Evolutionary conservation across 176 grass and related monocot species (phyloP), one percentile per base, ranked within the genome.

Genomic region (Lolium multiflorum): DNA sequence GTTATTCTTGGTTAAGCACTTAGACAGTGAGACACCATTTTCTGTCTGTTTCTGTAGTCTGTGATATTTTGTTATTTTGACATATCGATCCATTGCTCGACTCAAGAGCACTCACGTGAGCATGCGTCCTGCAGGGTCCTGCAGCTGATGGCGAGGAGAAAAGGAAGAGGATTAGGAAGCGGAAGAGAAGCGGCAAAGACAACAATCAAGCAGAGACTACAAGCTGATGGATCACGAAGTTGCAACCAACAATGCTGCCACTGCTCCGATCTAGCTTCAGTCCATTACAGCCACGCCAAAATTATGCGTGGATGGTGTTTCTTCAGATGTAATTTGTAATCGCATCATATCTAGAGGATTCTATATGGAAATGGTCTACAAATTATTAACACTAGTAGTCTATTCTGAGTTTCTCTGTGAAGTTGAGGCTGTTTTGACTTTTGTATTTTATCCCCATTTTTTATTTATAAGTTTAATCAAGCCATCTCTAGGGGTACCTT

Each of bases 161-260:
- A 84, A 83, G 84, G 81, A 94, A 94, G 70, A 94, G 92, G 84
- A 81, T 66, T 79, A 81, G 92, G 41, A 97, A 97, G 71, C 84
- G 87, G 57, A 94, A 88, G 55, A 97, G 43, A 72, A 82, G 44
- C 52, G 43, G 57, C 58, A 85, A 82, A 65, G 87, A 83, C 69
- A 86, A 13, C 46, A 91, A 92, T 12, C 83, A 65, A 71, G 52
- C 22, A 15, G 84, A 86, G 25, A 65, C 7, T 0, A 21, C 17
- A 20, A 89, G 48, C 52, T 92, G 75, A 80, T 66, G 82, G 60
- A 28, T 2, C 17, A 7, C 6, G 1, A 20, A 64, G 52, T 89
- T 83, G 20, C 21, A 65, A 71, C 64, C 74, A 31, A 55, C 28
- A 13, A 14, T 52, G 49, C 17, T n/a, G 1, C 52, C 44, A 9